Base-by-base conservation (phyloP, 257 asterid genomes). In the Penstemon barbatus region DNA sequence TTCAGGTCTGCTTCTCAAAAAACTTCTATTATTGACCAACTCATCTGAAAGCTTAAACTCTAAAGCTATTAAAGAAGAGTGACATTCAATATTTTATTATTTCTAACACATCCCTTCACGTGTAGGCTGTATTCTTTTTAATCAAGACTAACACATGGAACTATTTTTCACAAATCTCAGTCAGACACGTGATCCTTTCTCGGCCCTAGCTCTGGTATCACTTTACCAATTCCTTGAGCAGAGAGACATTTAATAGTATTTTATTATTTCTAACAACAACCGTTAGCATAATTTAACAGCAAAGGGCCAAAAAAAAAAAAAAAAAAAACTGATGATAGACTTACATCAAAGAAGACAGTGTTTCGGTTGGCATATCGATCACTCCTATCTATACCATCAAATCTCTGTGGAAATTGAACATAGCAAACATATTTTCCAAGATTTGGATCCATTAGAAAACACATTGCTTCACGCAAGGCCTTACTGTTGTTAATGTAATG, bases 321-420 rank as follows among this genome's bases (percentile, higher is more conserved):
- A 11, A 45, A 60, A 38, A 48, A 42, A 58, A 54, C 18, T 68
- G 40, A 62, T 12, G 63, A 53, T 66, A 53, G 65, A 82, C 97
- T 82, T 80, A 92, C 96, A 81, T 92, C 98, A 76, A 92, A 92
- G 91, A 92, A 92, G 73, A 92, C 98, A 11, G 97, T 90, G 81
- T 92, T 92, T 15, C 98, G 86, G 61, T 92, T 92, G 79, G 98
- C 97, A 80, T 92, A 92, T 80, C 98, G 87, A 85, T 92, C 98
- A 38, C 68, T 90, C 84, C 71, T 90, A 70, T 92, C 98, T 45
- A 92, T 92, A 66, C 98, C 98, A 72, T 92, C 98, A 61, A 92
- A 92, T 75, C 98, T 88, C 85, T 90, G 98, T 7, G 98, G 98
- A 72, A 92, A 92, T 65, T 90, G 98, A 76, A 92, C 98, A 74